Base-by-base conservation (phyloP, 441 rosid species). In the Isatis lusitanica region DNA sequence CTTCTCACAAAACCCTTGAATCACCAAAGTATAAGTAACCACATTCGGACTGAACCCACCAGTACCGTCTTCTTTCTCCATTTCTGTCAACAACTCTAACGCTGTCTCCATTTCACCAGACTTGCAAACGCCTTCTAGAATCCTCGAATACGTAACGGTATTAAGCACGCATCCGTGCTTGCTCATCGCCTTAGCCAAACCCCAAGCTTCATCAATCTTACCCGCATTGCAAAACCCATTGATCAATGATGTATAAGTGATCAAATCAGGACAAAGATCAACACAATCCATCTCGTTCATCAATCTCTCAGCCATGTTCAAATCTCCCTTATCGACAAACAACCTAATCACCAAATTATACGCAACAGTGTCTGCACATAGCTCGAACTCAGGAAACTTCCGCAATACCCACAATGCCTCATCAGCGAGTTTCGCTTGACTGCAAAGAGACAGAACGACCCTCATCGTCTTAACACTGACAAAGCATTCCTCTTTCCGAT, bases 371-470 rank as follows among this genome's bases (percentile, higher is more conserved):
- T 94, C 92, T 0, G 88, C 78, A 16, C 83, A 71, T n/a, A 85
- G 21, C 62, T 69, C 73, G 52, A 94, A 90, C 30, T 86, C 95
- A 39, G 84, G 78, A 87, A 89, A 88, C 73, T 81, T 90, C 74
- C 87, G 74, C 73, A 94, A 57, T 12, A 92, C 85, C 81, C 83
- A 78, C 79, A 89, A 76, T 6, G 98, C 95, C 80, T 86, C 97
- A 66, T 84, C 47, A 6, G 88, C 89, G 62, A 94, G 83, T 68
- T 38, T 76, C n/a, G 88, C 87, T 75, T 88, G 89, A 69, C 71
- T 85, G 76, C 92, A 90, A 81, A 94, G 74, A 83, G 77, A 83
- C 77, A 94, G 79, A 74, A 86, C 71, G 40, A 89, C 79, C 78
- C 83, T 87, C 70, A 90, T 79, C 8, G 78, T 82, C 79, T 84